Base-by-base conservation (phyloP, 2,329 filamentous ascomycete genomes). In the Pseudocercospora eumusae region DNA sequence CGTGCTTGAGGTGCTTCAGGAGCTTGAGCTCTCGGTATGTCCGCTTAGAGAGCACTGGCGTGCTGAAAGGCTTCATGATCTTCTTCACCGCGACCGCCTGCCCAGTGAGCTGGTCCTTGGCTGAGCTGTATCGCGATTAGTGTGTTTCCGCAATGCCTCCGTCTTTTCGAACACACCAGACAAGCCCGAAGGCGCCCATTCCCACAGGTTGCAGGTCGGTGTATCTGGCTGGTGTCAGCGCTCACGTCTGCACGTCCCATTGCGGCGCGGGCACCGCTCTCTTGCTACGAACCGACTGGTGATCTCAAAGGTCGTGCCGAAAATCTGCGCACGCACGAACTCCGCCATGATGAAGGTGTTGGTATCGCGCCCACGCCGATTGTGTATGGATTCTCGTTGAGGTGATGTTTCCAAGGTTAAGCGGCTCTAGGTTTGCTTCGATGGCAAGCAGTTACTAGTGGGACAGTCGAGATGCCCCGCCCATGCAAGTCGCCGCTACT, bases 51-150 rank as follows among this genome's bases (percentile, higher is more conserved):
- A 99, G 84, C 62, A 99, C 95, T 0, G 95, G 93, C n/a, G 95
- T 99, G 84, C 93, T 97, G 81, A 99, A 99, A 9, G 95, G 95
- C 83, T 98, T 99, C 93, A 99, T 98, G 75, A 99, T 99, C 86
- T 99, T 99, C 86, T 99, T 99, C 76, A 99, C 93, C 63, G 95
- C 95, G 65, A 99, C 95, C 79, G 93, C 92, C 79, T 97, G 93
- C 77, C 86, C 91, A 64, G 95, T 98, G 79, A 99, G 92, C 82
- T 98, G 93, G 78, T 99, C 95, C 80, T 92, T 93, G 62, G 95
- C 95, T 68, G 95, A 98, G 80, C 93, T 98, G 76, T 70, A 66
- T 20, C 20, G 15, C 45, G 52, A 45, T 66, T 44, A 64, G 64
- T 59, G 23, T 54, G 25, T 50, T 27, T 33, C 50, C 20, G 25